Evolutionary conservation across 148 eudicot genomes (phyloP).

Genomic region (Camellia lanceoleosa): DNA sequence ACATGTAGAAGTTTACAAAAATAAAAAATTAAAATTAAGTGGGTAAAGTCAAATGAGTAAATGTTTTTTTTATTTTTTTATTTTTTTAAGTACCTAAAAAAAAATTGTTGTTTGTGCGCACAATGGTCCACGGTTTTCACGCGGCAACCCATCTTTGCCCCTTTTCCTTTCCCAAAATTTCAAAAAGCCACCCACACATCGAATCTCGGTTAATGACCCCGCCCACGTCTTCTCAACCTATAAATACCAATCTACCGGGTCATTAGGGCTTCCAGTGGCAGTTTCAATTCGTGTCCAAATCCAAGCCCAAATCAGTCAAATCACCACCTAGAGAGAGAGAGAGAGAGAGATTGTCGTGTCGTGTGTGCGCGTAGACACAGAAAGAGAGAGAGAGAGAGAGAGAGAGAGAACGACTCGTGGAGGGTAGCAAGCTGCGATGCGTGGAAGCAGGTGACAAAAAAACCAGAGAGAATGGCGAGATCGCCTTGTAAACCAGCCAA

Average conservation of each 20-base stretch:
- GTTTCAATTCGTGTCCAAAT: slow-evolving; percentile 1
- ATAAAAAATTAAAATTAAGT: too few relatives aligned
- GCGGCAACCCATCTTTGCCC: too few relatives aligned
- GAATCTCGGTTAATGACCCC: not conserved
- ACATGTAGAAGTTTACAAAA: too few relatives aligned
- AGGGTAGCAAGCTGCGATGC: slow-evolving; percentile 31
- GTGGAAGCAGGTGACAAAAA: slow-evolving; percentile 31
- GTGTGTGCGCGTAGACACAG: not conserved
- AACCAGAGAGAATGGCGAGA: slow-evolving; percentile 7
- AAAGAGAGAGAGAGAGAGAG: not conserved
- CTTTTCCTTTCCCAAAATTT: not conserved
- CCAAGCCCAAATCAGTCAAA: slow-evolving; percentile 14
- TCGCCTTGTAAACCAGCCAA: slow-evolving; percentile 9
- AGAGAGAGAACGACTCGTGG: slow-evolving; percentile 33
- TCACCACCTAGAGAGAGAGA: not conserved
- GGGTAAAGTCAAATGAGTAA: too few relatives aligned
- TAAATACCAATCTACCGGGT: slow-evolving; percentile 19
- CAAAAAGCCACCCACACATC: not conserved
- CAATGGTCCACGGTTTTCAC: too few relatives aligned
- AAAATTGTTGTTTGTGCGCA: too few relatives aligned
- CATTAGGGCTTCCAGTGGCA: not conserved
- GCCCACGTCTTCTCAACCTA: not conserved
- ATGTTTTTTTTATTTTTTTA: too few relatives aligned
- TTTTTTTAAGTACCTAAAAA: too few relatives aligned
- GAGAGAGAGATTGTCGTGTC: not conserved